Evolutionary conservation across 1,139 yeast genomes (phyloP).

Genomic region (Pneumocystis wakefieldiae): DNA sequence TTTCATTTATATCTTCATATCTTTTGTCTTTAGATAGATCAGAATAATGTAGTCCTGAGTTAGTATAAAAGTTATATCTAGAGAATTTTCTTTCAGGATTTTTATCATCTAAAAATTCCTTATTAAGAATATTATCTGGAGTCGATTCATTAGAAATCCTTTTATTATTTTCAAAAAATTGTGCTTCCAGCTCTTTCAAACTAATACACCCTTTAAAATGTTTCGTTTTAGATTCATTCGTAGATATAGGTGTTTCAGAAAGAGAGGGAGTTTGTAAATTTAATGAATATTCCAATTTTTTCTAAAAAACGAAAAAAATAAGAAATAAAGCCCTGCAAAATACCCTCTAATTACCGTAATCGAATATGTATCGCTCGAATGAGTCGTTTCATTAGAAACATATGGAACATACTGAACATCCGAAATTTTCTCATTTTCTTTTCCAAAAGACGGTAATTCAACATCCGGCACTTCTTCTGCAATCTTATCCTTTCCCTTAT

Average conservation of each 20-base stretch:
- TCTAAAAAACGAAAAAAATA: too few relatives aligned
- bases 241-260: not conserved
- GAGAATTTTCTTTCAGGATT: not conserved
- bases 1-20: not conserved
- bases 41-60: not conserved
- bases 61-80: not conserved
- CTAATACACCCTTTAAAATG: slow-evolving; percentile 37
- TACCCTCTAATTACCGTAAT: too few relatives aligned
- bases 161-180: slow-evolving; percentile 30
- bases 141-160: not conserved
- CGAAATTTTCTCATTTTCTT: not conserved
- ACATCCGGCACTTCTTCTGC: too few relatives aligned
- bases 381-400: not conserved
- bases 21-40: slow-evolving; percentile 13
- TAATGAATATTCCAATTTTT: too few relatives aligned
- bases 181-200: slow-evolving; percentile 65
- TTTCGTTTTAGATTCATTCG: not conserved
- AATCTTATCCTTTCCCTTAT: not conserved
- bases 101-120: slow-evolving; percentile 12
- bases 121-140: slow-evolving; percentile 29
- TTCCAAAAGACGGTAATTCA: too few relatives aligned
- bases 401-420: too few relatives aligned
- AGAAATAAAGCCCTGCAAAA: too few relatives aligned
- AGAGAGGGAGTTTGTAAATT: slow-evolving; percentile 26
- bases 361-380: too few relatives aligned